Percentiles rank a stretch among this genome's conserved stretches.
These are phyloP conservation scores for Melastoma candidum DNA, from an alignment of 441 rosid genomes.

Conservation along the genomic window DNA sequence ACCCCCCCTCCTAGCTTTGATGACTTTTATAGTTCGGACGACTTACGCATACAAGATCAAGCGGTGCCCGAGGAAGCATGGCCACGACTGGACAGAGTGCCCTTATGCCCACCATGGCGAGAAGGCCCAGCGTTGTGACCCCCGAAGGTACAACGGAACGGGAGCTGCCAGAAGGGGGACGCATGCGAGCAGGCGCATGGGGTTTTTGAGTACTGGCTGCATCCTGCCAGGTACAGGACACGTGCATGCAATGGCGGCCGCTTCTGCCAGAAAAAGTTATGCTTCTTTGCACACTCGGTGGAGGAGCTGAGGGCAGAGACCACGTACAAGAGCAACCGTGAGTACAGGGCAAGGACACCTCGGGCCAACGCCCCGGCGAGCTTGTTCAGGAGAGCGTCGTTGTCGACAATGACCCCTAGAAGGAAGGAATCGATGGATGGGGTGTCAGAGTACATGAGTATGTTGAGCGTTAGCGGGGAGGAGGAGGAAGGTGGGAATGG, in stretches of 20 bases:
- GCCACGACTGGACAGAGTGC: conserved; percentile 90
- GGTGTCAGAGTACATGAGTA: conserved; percentile 27
- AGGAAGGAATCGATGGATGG: conserved; percentile 15
- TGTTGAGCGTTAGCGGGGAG: conserved; percentile 21
- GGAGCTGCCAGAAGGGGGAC: conserved; percentile 53
- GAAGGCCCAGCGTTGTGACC: conserved; percentile 85
- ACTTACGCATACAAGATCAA: conserved; percentile 76
- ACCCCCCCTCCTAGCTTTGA: conserved; percentile 7
- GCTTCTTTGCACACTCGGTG: conserved; percentile 85
- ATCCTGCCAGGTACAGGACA: conserved; percentile 69
- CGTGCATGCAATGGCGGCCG: conserved; percentile 64
- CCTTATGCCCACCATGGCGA: conserved; percentile 83
- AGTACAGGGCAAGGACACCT: conserved; percentile 6
- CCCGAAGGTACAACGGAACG: conserved; percentile 45
- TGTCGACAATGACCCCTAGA: conserved; percentile 5
- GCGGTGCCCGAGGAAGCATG: conserved; percentile 48
- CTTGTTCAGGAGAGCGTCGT: conserved; percentile 1
- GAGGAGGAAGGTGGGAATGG: conserved; percentile 13
- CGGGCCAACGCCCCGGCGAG: not conserved
- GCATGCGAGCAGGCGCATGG: conserved; percentile 73
- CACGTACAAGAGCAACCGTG: conserved; percentile 25
- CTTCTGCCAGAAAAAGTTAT: conserved; percentile 66
- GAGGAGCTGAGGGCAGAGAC: conserved; percentile 50
- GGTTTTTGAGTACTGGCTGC: conserved; percentile 88
- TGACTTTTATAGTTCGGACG: conserved; percentile 49